A percentile compares a stretch with the other conserved stretches of the same genome.
phyloP scores from a whole-genome alignment of 441 rosid genomes.

The Gossypium davidsonii region DNA sequence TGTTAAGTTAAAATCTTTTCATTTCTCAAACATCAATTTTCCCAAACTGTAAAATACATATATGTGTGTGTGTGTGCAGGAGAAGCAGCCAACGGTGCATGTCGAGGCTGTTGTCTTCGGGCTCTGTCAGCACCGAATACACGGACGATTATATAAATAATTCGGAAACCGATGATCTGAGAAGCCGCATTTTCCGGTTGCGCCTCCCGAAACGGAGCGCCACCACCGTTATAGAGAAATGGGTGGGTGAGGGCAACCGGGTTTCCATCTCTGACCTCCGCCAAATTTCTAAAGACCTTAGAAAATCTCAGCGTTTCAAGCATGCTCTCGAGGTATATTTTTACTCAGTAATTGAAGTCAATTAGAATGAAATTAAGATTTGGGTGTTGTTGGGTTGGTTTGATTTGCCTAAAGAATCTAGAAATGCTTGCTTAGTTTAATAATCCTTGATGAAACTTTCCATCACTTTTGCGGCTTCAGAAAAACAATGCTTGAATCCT shows the following conservation, averaged over 20 bases:
- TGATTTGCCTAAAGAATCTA: neutral
- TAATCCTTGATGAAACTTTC: neutral
- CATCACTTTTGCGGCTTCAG: neutral
- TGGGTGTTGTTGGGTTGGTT: neutral
- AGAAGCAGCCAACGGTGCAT: conserved; percentile 21
- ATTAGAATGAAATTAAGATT: neutral
- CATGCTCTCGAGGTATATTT: conserved; percentile 76
- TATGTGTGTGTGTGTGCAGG: conserved; percentile 14
- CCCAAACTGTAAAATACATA: neutral
- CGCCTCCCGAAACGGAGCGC: conserved; percentile 84
- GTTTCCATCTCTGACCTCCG: conserved; percentile 57
- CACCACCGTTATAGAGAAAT: conserved; percentile 60
- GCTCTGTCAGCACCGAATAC: conserved; percentile 26
- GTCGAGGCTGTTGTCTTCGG: conserved; percentile 39
- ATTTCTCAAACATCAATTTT: neutral
- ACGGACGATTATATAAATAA: conserved; percentile 30
- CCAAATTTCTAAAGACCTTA: conserved; percentile 60
- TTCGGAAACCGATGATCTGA: conserved; percentile 51
- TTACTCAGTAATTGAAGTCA: neutral
- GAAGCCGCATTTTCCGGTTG: conserved; percentile 62
- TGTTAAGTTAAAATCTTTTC: neutral
- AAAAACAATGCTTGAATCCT: neutral
- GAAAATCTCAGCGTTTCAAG: conserved; percentile 63
- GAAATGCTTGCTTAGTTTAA: neutral
- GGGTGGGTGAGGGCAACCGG: conserved; percentile 70